Percentiles rank a stretch among this genome's conserved stretches.
phyloP scores from a whole-genome alignment of 1,139 yeast species.

The Kodamaea arcana region DNA sequence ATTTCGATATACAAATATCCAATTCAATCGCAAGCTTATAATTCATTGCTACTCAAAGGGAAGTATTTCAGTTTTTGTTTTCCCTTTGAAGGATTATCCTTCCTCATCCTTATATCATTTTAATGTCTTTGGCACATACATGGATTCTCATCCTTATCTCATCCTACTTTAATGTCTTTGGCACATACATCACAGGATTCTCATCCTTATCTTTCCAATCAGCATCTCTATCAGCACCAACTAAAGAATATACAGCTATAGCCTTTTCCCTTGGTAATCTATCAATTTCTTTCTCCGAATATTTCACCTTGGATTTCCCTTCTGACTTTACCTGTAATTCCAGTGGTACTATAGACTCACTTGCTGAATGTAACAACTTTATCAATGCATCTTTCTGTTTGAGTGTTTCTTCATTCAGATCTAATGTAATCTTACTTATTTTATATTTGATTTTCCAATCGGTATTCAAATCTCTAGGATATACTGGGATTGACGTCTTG shows the following conservation, averaged over 20 bases:
- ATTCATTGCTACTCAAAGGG: too few species aligned
- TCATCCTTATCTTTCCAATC: constrained; percentile 24
- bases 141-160: too few species aligned
- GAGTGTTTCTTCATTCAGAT: background rate
- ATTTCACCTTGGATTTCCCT: background rate
- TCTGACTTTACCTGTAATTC: background rate
- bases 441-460: constrained; percentile 12
- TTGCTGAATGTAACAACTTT: constrained; percentile 10
- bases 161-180: constrained; percentile 7
- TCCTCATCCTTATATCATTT: too few species aligned
- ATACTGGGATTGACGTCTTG: constrained; percentile 6
- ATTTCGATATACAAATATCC: too few species aligned
- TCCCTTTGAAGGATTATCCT: too few species aligned
- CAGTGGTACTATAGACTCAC: constrained; percentile 7
- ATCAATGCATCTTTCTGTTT: constrained; percentile 6
- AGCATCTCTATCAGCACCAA: constrained; percentile 25
- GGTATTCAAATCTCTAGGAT: constrained; percentile 10
- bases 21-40: too few species aligned
- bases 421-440: constrained; percentile 8
- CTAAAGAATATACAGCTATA: constrained; percentile 24
- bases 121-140: too few species aligned
- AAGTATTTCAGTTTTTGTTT: too few species aligned
- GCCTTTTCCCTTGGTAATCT: constrained; percentile 11
- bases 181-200: constrained; percentile 17
- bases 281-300: background rate